Evolutionary conservation across 1,284 basidiomycete genomes (phyloP).

Genomic region (Ustilago vetiveriae): DNA sequence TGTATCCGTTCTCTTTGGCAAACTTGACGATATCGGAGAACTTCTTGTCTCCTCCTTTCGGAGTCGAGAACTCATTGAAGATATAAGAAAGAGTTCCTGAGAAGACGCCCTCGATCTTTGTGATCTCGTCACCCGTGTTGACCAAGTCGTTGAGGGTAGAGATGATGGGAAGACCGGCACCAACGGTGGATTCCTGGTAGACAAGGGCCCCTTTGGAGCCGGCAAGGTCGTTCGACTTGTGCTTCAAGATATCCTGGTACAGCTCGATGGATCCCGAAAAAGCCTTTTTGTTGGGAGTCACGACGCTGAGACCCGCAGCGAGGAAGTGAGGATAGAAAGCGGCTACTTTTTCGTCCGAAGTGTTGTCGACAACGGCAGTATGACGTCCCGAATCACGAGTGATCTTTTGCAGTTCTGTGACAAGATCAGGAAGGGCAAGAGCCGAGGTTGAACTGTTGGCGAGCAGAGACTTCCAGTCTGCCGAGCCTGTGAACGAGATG

Average conservation of each 20-base stretch:
- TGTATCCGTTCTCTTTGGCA: conserved; percentile 93
- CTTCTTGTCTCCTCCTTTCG: conserved; percentile 68
- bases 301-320: conserved; percentile 80
- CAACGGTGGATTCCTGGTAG: conserved; percentile 92
- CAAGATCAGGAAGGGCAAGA: conserved; percentile 52
- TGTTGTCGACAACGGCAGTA: conserved; percentile 89
- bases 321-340: conserved; percentile 84
- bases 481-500: conserved; percentile 26
- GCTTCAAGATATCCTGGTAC: conserved; percentile 75
- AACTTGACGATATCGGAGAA: conserved; percentile 90
- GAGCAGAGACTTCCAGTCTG: conserved; percentile 55
- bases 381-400: conserved; percentile 52
- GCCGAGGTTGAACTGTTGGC: conserved; percentile 41
- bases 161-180: conserved; percentile 92
- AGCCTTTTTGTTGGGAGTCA: conserved; percentile 98
- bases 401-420: conserved; percentile 51
- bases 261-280: conserved; percentile 80
- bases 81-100: conserved; percentile 98
- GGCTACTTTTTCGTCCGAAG: conserved; percentile 85
- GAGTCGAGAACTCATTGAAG: conserved; percentile 85
- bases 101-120: conserved; percentile 77
- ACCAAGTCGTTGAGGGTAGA: conserved; percentile 90
- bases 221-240: conserved; percentile 31
- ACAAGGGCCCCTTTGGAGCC: conserved; percentile 72
- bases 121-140: conserved; percentile 84